Evolutionary conservation across 176 grass and related monocot genomes (phyloP), one percentile per base, ranked within the genome.

Genomic region (Rhynchospora tenuis): DNA sequence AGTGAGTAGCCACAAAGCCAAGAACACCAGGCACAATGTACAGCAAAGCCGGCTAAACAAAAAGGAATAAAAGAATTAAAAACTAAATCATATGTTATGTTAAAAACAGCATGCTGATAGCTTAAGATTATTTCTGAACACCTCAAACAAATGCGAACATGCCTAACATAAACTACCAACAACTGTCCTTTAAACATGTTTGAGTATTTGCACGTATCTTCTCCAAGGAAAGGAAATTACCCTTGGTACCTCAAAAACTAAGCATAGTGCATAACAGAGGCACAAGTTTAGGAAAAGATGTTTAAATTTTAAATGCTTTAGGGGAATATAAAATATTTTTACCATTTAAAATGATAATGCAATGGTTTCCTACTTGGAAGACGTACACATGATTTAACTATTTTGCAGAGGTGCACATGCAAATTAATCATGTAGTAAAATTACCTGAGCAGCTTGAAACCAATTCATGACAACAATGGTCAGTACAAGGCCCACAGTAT

Each of bases 401-500:
- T 15, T 65, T 68, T 17, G 8, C 0, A 24, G 24, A 56, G 55
- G 31, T 42, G 26, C 33, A 74, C 2, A n/a, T 61, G 58, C 44
- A 59, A 90, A 87, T 73, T 31, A 67, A 29, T 19, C 46, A 51
- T 70, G 27, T 5, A 17, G 67, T 8, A 71, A 84, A 70, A 82
- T 77, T 77, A 90, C 96, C 89, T 95, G 96, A 45, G 91, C 96
- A 19, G 96, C 96, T 86, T 93, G 93, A 84, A 99, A 93, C 93
- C 93, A 95, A 78, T 99, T 99, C 96, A 95, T 99, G 52, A 95
- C 91, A 86, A 88, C 62, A 84, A 95, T 92, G 7, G 96, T 95
- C 70, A 90, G 67, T 1, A 83, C 81, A 85, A 99, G 67, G 64
- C 96, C 96, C 17, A 73, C 79, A 8, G 76, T 73, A 46, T 95